Conservation (phyloP, 139 green algal species). For the Ettlia oleoabundans region DNA sequence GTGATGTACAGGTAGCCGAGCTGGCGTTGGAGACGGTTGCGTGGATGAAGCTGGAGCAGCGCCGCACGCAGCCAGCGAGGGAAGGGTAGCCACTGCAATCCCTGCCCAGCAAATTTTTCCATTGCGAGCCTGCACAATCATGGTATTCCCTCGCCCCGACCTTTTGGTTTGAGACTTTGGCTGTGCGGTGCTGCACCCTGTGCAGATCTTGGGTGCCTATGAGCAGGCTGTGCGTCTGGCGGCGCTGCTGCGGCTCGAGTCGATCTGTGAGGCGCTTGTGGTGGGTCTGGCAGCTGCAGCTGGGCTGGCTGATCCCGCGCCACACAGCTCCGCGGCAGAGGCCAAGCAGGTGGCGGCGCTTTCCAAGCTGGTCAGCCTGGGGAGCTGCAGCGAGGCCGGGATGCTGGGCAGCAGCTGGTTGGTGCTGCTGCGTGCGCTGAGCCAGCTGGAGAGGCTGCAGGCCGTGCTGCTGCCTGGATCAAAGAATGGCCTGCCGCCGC, state of each 20-base stretch:
- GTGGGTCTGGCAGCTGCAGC: constrained; percentile 53
- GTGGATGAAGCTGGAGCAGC: no score
- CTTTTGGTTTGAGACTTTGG: not conserved
- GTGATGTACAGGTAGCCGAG: no score
- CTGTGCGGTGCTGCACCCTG: no score
- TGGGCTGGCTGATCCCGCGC: constrained; percentile 27
- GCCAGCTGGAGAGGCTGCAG: constrained; percentile 73
- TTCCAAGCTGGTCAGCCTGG: constrained; percentile 64
- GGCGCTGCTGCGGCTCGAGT: constrained; percentile 71
- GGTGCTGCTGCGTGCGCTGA: constrained; percentile 73
- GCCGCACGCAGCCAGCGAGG: no score
- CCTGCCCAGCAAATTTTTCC: no score
- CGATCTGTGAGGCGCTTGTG: constrained; percentile 61
- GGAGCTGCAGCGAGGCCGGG: constrained; percentile 61
- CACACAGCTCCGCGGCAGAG: constrained; percentile 28
- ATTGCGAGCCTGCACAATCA: no score
- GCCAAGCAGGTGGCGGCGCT: constrained; percentile 68
- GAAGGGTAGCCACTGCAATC: no score
- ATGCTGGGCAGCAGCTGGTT: constrained; percentile 79
- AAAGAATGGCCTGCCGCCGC: constrained; percentile 4
- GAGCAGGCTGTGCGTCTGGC: constrained; percentile 61
- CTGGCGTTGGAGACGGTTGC: no score
- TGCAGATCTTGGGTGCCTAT: constrained; percentile 53
- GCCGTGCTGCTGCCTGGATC: constrained; percentile 15
- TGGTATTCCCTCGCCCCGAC: no score